These are phyloP conservation scores for Tylopilus felleus DNA, from an alignment of 768 basidiomycete species.

Conservation along the genomic window DNA sequence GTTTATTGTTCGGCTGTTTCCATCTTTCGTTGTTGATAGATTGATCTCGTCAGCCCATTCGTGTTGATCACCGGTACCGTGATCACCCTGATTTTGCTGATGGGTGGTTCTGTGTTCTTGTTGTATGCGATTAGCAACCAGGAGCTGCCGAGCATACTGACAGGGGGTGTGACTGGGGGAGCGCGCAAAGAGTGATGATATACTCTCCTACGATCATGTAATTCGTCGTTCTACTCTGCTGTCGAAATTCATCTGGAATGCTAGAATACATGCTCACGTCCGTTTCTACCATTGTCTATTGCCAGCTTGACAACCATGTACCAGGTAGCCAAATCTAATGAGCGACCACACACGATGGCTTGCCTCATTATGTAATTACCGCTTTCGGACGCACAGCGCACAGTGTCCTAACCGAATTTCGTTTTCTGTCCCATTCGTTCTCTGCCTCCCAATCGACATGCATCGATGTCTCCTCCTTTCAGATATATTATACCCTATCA, in stretches of 20 bases:
- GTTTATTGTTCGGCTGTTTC: conserved; percentile 27
- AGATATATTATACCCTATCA: too few species aligned
- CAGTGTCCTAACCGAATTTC: too few species aligned
- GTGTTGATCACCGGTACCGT: conserved; percentile 69
- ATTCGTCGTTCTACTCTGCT: not conserved
- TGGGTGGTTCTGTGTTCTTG: conserved; percentile 64
- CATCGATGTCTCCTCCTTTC: too few species aligned
- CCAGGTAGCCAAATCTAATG: too few species aligned
- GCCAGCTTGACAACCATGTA: too few species aligned
- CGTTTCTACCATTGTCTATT: too few species aligned
- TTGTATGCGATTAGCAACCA: conserved; percentile 59
- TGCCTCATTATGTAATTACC: too few species aligned
- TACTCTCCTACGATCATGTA: not conserved
- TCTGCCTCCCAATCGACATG: too few species aligned
- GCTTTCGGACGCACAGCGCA: too few species aligned
- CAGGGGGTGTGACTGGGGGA: conserved; percentile 51
- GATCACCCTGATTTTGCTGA: conserved; percentile 58
- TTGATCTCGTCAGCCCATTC: conserved; percentile 53
- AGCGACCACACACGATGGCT: too few species aligned
- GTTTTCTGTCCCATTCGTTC: too few species aligned
- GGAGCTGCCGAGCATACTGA: conserved; percentile 70
- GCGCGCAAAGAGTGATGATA: conserved; percentile 55
- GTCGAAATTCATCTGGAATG: not conserved
- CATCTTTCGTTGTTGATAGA: not conserved
- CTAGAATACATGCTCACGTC: too few species aligned